Percentiles rank a stretch among this genome's conserved stretches.
These are phyloP conservation scores for Trapa bicornis DNA, from an alignment of 345 rosid species.

Conservation along the genomic window DNA sequence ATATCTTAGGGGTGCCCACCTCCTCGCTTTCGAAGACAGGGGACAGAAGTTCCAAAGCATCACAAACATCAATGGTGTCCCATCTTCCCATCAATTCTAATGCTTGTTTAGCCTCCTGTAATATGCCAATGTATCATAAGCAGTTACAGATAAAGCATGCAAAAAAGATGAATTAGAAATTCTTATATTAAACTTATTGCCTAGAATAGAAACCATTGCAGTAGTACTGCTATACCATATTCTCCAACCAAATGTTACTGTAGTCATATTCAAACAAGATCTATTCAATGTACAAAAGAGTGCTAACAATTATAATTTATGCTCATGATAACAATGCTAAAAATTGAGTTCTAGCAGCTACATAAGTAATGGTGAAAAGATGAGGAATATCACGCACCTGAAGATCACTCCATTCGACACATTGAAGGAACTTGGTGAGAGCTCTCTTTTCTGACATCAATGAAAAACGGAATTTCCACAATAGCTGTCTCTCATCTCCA, in stretches of 20 bases:
- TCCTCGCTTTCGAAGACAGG: conserved; percentile 95
- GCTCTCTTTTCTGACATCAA: conserved; percentile 93
- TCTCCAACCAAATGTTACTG: background rate
- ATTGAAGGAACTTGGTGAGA: conserved; percentile 84
- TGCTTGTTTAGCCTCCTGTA: conserved; percentile 98
- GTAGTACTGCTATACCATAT: background rate
- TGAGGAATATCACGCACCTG: conserved; percentile 41
- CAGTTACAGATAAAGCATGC: background rate
- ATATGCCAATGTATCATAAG: conserved; percentile 1
- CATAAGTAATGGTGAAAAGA: conserved; percentile 1
- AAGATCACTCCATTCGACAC: conserved; percentile 98
- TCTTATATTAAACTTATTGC: background rate
- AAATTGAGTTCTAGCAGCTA: background rate
- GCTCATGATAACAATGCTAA: background rate
- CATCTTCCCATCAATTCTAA: conserved; percentile 79
- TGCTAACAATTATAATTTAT: too few species aligned
- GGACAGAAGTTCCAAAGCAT: conserved; percentile 91
- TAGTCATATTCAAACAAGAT: background rate
- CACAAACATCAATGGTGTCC: conserved; percentile 86
- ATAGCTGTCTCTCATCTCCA: conserved; percentile 97
- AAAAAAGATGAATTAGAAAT: background rate
- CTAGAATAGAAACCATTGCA: background rate
- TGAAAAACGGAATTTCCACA: conserved; percentile 95
- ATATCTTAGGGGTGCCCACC: conserved; percentile 28
- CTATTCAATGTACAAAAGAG: too few species aligned